phyloP scores from a whole-genome alignment of 305 asterid genomes.

The Fraxinus ornus region DNA sequence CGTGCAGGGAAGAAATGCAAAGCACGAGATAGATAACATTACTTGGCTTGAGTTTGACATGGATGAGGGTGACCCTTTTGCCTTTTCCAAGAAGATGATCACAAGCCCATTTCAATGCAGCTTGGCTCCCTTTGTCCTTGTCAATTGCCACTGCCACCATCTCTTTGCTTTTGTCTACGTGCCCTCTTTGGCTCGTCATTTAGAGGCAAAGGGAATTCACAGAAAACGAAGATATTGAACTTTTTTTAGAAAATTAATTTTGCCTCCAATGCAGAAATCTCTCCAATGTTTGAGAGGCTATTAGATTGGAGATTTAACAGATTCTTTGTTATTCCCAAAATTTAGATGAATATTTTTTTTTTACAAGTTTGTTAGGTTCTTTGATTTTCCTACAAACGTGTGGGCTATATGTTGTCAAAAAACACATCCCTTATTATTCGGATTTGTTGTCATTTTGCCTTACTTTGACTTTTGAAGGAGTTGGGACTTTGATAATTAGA shows the following conservation, averaged over 20 bases:
- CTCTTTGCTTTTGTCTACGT: conserved; percentile 46
- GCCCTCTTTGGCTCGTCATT: conserved; percentile 23
- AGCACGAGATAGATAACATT: not conserved
- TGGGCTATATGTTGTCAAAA: not conserved
- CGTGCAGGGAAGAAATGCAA: not conserved
- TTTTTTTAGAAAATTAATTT: conserved; percentile 7
- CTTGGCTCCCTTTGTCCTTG: conserved; percentile 88
- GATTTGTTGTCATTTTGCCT: not conserved
- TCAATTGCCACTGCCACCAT: conserved; percentile 73
- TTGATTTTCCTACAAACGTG: not conserved
- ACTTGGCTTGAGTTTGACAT: conserved; percentile 54
- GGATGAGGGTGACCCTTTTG: conserved; percentile 69
- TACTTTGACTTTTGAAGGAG: not conserved
- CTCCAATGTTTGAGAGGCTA: conserved; percentile 1
- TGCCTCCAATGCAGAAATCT: not conserved
- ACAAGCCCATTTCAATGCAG: conserved; percentile 95
- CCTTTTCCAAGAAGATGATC: conserved; percentile 72
- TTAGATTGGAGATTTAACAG: not conserved
- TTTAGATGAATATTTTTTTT: not conserved
- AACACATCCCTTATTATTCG: not conserved
- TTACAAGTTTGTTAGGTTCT: not conserved
- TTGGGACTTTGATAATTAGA: not conserved
- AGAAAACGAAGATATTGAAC: not conserved
- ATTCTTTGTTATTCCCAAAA: not conserved
- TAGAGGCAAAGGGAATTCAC: not conserved